A percentile compares a stretch with the other conserved stretches of the same genome.
Conservation (phyloP, 2,329 filamentous ascomycete species). For the Periconia macrospinosa region DNA sequence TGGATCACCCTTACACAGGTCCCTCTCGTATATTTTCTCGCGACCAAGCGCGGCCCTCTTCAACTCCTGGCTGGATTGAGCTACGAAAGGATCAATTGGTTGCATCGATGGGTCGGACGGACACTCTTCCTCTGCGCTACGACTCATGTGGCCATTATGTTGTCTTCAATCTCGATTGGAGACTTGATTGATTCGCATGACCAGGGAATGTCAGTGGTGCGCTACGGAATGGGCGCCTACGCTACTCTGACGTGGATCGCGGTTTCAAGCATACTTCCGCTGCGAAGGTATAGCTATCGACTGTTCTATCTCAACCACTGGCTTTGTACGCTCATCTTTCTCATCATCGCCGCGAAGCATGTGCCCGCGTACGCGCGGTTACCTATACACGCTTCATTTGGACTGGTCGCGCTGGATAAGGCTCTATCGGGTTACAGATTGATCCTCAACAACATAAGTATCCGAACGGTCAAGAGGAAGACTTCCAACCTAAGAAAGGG, state of each 20-base stretch:
- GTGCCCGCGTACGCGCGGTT: constrained; percentile 24
- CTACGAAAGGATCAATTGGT: constrained; percentile 26
- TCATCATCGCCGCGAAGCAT: constrained; percentile 24
- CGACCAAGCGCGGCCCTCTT: constrained; percentile 26
- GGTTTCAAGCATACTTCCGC: constrained; percentile 21
- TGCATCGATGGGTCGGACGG: constrained; percentile 27
- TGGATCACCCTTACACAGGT: constrained; percentile 33
- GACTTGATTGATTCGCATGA: constrained; percentile 24
- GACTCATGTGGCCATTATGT: constrained; percentile 28
- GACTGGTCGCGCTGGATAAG: constrained; percentile 21
- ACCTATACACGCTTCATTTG: constrained; percentile 22
- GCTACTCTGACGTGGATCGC: constrained; percentile 25
- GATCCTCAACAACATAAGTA: constrained; percentile 20
- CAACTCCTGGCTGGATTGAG: constrained; percentile 21
- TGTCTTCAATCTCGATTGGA: constrained; percentile 19
- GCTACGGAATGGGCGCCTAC: constrained; percentile 30
- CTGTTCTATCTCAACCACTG: constrained; percentile 32
- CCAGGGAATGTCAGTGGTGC: constrained; percentile 20
- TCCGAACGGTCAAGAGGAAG: constrained; percentile 11
- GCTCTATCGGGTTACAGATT: constrained; percentile 8
- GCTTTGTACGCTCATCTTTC: constrained; percentile 22
- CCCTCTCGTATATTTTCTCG: constrained; percentile 28
- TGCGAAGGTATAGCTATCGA: constrained; percentile 27
- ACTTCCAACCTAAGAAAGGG: constrained; percentile 10
- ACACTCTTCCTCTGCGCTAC: constrained; percentile 29